A percentile compares a stretch with the other conserved stretches of the same genome.
Conservation (phyloP, 352 stramenopile genomes). For the Phytophthora brassicae region DNA sequence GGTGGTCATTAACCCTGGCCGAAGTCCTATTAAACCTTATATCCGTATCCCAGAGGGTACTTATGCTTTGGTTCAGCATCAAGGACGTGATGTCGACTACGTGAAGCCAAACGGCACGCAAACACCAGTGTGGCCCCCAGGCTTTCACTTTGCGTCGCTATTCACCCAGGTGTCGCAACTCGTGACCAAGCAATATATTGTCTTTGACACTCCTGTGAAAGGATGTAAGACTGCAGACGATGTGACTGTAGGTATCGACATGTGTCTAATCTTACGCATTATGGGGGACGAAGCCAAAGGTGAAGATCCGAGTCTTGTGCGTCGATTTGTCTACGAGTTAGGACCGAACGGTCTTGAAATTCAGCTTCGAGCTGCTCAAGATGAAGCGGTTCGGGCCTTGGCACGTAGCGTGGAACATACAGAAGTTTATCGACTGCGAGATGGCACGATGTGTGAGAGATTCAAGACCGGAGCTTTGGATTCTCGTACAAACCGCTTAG, state of each 20-base stretch:
- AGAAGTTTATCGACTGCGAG: slow-evolving; percentile 76
- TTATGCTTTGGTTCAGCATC: slow-evolving; percentile 86
- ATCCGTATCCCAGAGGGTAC: slow-evolving; percentile 88
- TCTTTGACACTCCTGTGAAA: slow-evolving; percentile 88
- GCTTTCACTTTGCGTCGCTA: slow-evolving; percentile 72
- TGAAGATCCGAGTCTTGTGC: slow-evolving; percentile 78
- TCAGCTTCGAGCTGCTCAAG: slow-evolving; percentile 72
- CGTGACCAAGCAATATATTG: slow-evolving; percentile 88
- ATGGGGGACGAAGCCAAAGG: slow-evolving; percentile 77
- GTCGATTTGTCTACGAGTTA: slow-evolving; percentile 85
- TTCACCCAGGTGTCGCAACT: slow-evolving; percentile 87
- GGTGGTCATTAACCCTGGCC: slow-evolving; percentile 72
- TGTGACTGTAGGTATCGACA: slow-evolving; percentile 86
- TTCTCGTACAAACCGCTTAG: slow-evolving; percentile 15
- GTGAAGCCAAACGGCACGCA: slow-evolving; percentile 38
- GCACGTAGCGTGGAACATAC: slow-evolving; percentile 83
- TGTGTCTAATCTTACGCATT: slow-evolving; percentile 87
- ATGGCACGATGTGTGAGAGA: slow-evolving; percentile 52
- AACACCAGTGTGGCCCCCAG: slow-evolving; percentile 69
- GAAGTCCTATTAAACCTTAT: slow-evolving; percentile 65
- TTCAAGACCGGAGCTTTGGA: slow-evolving; percentile 50
- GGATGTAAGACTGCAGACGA: slow-evolving; percentile 90
- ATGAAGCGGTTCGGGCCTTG: slow-evolving; percentile 75
- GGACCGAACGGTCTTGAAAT: slow-evolving; percentile 72
- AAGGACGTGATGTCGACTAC: slow-evolving; percentile 78